These are phyloP conservation scores for Globisporangium perplexum DNA, from an alignment of 352 stramenopile species.

Conservation along the genomic window DNA sequence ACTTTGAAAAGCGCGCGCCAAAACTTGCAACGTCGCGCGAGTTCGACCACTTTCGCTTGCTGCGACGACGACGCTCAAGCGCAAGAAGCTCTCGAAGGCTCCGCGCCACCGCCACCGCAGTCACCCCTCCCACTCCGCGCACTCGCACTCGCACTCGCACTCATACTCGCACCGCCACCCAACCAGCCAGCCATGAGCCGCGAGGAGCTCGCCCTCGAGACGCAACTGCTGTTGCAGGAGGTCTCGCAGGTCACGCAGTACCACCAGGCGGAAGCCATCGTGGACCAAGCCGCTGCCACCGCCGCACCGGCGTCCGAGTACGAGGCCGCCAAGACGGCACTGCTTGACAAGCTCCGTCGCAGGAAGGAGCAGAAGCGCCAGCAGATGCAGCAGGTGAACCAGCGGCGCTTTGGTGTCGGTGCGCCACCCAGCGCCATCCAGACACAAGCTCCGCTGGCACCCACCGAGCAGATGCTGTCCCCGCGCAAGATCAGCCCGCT, in stretches of 20 bases:
- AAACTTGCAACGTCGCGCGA: background rate
- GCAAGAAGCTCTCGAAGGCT: background rate
- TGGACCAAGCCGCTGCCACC: slow-evolving; percentile 19
- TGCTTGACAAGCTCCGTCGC: slow-evolving; percentile 58
- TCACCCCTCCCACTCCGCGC: too few species aligned
- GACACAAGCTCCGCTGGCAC: background rate
- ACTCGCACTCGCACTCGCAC: background rate
- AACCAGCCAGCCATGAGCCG: slow-evolving; percentile 16
- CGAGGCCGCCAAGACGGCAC: slow-evolving; percentile 44
- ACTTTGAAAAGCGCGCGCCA: background rate
- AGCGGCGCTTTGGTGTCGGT: slow-evolving; percentile 34
- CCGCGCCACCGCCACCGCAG: too few species aligned
- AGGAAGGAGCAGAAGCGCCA: slow-evolving; percentile 53
- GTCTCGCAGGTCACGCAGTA: slow-evolving; percentile 49
- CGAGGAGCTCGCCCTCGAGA: slow-evolving; percentile 67
- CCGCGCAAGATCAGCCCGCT: slow-evolving; percentile 23
- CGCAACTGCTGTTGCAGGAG: slow-evolving; percentile 75
- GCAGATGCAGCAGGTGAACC: slow-evolving; percentile 45
- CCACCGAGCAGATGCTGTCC: background rate
- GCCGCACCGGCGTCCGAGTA: slow-evolving; percentile 32
- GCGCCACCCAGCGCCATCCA: slow-evolving; percentile 1
- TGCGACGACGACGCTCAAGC: background rate
- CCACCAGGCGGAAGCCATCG: slow-evolving; percentile 21
- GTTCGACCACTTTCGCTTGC: background rate
- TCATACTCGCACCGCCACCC: background rate